Evolutionary conservation across 1,139 yeast species (phyloP).

Genomic region (Scheffersomyces quercinus): DNA sequence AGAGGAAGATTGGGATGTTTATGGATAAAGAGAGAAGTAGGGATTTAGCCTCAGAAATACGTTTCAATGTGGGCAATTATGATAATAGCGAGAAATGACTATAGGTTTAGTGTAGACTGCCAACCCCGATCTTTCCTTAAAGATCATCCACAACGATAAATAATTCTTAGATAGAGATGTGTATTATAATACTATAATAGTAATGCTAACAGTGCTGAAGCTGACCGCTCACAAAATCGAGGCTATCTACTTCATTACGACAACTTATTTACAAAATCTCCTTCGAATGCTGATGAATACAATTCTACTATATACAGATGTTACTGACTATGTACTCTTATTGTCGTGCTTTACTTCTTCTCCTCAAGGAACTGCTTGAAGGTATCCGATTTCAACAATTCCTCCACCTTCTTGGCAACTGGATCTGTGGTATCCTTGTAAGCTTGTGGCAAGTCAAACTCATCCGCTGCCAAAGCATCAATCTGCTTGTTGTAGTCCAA

Average conservation of each 20-base stretch:
- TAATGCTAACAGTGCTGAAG: not conserved
- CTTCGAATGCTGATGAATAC: no score
- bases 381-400: constrained; percentile 56
- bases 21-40: constrained; percentile 43
- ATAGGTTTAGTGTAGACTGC: no score
- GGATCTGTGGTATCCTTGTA: constrained; percentile 51
- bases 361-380: constrained; percentile 44
- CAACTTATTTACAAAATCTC: no score
- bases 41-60: no score
- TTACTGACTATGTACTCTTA: not conserved
- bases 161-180: no score
- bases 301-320: constrained; percentile 6
- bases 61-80: no score
- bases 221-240: not conserved
- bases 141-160: no score
- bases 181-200: not conserved
- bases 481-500: constrained; percentile 38
- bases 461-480: constrained; percentile 27
- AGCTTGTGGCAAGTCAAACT: constrained; percentile 36
- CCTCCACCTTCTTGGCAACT: constrained; percentile 71
- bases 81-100: no score
- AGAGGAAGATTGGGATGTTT: constrained; percentile 73
- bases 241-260: not conserved
- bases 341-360: constrained; percentile 17
- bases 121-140: no score